Conservation (phyloP, 352 stramenopile species). For the Phytopythium montanum region DNA sequence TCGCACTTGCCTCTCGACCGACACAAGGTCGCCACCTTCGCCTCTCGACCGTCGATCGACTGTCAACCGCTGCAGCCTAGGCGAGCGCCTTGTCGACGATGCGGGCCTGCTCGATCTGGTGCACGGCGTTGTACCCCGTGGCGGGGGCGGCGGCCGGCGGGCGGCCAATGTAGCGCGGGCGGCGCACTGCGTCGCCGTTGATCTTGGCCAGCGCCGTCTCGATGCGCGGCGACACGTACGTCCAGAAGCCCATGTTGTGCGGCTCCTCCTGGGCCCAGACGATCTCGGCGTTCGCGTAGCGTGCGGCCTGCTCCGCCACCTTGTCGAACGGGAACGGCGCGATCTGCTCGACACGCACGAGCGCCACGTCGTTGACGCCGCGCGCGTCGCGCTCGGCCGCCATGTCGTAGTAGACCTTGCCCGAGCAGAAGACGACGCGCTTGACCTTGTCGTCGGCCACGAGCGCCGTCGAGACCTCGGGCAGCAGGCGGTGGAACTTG, state of each 20-base stretch:
- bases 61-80: constrained; percentile 17
- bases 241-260: constrained; percentile 98
- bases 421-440: constrained; percentile 70
- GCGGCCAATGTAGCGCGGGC: constrained; percentile 92
- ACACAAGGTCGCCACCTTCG: too few species aligned
- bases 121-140: constrained; percentile 94
- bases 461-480: too few species aligned
- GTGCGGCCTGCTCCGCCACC: constrained; percentile 84
- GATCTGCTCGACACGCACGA: constrained; percentile 77
- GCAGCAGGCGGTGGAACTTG: constrained; percentile 63
- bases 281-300: constrained; percentile 95
- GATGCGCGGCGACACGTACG: constrained; percentile 90
- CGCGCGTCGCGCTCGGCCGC: constrained; percentile 62
- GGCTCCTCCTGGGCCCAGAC: constrained; percentile 98
- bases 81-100: constrained; percentile 89
- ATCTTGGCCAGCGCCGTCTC: too few species aligned
- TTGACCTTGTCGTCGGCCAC: constrained; percentile 66
- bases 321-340: constrained; percentile 98
- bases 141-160: constrained; percentile 93
- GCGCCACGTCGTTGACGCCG: constrained; percentile 61
- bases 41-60: too few species aligned
- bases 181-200: too few species aligned
- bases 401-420: constrained; percentile 88
- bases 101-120: constrained; percentile 91
- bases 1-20: too few species aligned